Evolutionary conservation across 257 asterid species (phyloP).

Genomic region (Plantago elongata): DNA sequence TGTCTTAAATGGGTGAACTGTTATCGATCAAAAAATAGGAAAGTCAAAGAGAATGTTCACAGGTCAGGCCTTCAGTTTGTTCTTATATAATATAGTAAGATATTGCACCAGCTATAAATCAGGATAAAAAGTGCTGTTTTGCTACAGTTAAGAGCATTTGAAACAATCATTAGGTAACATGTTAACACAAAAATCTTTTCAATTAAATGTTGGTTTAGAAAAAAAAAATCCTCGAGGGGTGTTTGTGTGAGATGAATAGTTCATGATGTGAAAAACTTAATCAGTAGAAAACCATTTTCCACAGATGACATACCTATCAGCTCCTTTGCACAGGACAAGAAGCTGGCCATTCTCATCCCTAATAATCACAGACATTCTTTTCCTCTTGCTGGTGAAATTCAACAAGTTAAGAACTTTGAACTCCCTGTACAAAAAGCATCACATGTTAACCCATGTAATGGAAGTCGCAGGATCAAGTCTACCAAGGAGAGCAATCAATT

Average conservation of each 20-base stretch:
- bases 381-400: conserved; percentile 96
- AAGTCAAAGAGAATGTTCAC: conserved; percentile 7
- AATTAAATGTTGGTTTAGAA: too few species aligned
- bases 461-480: conserved; percentile 4
- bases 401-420: conserved; percentile 77
- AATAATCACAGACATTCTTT: conserved; percentile 87
- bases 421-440: conserved; percentile 52
- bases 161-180: neutral
- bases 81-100: neutral
- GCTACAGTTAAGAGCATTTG: conserved; percentile 1
- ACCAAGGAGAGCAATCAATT: conserved; percentile 3
- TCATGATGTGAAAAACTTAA: neutral
- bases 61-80: neutral
- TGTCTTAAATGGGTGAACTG: too few species aligned
- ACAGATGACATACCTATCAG: conserved; percentile 62
- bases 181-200: conserved; percentile 1
- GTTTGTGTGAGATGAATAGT: neutral
- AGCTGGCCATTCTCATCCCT: conserved; percentile 73
- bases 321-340: conserved; percentile 90
- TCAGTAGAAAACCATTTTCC: conserved; percentile 3
- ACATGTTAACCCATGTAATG: conserved; percentile 7
- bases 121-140: neutral
- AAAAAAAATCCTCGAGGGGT: neutral
- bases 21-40: neutral
- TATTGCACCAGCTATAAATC: too few species aligned